Percentiles rank a stretch among this genome's conserved stretches.
These are phyloP conservation scores for Pseudopithomyces maydicus DNA, from an alignment of 2,329 filamentous ascomycete species.

Conservation along the genomic window DNA sequence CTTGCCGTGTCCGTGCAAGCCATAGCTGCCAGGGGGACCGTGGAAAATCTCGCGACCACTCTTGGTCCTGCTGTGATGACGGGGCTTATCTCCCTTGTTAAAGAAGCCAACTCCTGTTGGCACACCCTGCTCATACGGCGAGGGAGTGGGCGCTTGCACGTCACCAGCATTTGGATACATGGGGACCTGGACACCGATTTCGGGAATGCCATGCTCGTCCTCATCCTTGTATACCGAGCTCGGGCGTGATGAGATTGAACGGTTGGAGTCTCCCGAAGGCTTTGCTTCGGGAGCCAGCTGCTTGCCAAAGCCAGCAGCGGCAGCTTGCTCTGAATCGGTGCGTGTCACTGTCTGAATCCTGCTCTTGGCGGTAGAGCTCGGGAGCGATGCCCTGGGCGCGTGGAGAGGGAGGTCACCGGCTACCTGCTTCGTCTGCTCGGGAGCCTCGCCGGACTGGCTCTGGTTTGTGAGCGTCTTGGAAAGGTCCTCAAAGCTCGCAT, in stretches of 20 bases:
- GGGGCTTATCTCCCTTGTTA: slow-evolving; percentile 58
- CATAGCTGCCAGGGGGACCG: slow-evolving; percentile 86
- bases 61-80: slow-evolving; percentile 68
- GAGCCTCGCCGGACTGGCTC: slow-evolving; percentile 47
- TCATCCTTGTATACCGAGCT: slow-evolving; percentile 60
- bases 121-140: slow-evolving; percentile 55
- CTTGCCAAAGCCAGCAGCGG: slow-evolving; percentile 81
- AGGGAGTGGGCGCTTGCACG: slow-evolving; percentile 91
- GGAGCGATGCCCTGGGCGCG: slow-evolving; percentile 85
- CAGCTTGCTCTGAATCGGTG: slow-evolving; percentile 87
- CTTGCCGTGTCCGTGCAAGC: slow-evolving; percentile 85
- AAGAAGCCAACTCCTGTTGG: slow-evolving; percentile 55
- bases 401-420: slow-evolving; percentile 83
- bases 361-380: slow-evolving; percentile 79
- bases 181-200: slow-evolving; percentile 89
- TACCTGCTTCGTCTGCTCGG: slow-evolving; percentile 77
- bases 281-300: slow-evolving; percentile 41
- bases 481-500: slow-evolving; percentile 65
- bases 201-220: slow-evolving; percentile 86
- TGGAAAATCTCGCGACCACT: slow-evolving; percentile 73
- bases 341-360: slow-evolving; percentile 83
- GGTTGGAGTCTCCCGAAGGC: slow-evolving; percentile 27
- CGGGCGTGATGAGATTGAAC: slow-evolving; percentile 53
- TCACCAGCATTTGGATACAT: slow-evolving; percentile 93
- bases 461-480: slow-evolving; percentile 39